A percentile compares a stretch with the other conserved stretches of the same genome.
Conservation (phyloP, 1,284 basidiomycete species). For the Singerocomus inundabilis region DNA sequence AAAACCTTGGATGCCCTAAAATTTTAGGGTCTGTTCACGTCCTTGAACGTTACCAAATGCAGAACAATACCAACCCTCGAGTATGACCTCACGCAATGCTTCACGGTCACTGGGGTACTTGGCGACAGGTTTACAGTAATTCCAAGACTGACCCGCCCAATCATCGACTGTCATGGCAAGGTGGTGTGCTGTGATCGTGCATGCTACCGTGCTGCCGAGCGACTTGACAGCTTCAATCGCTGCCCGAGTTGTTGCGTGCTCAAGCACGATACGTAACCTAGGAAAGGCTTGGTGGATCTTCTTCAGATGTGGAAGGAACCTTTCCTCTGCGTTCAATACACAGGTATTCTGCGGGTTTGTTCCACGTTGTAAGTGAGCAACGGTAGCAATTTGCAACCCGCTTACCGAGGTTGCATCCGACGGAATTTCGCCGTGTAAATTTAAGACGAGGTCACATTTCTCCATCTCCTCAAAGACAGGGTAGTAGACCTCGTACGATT, state of each 20-base stretch:
- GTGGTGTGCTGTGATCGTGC: conserved; percentile 98
- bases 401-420: conserved; percentile 79
- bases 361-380: conserved; percentile 4
- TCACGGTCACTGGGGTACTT: conserved; percentile 92
- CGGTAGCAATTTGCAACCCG: conserved; percentile 10
- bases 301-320: conserved; percentile 87
- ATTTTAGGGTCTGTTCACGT: conserved; percentile 2
- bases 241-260: conserved; percentile 97
- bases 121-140: conserved; percentile 98
- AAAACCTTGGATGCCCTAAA: conserved; percentile 90
- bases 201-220: conserved; percentile 87
- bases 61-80: conserved; percentile 53
- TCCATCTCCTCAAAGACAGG: conserved; percentile 96
- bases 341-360: conserved; percentile 70
- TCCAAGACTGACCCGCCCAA: conserved; percentile 94
- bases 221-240: conserved; percentile 90
- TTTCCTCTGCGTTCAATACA: conserved; percentile 91
- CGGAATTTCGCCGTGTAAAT: conserved; percentile 96
- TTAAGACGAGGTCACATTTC: conserved; percentile 89
- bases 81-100: conserved; percentile 82
- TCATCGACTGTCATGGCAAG: conserved; percentile 94
- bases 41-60: background rate
- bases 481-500: conserved; percentile 95
- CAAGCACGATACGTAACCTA: conserved; percentile 92
- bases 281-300: conserved; percentile 87